These are phyloP conservation scores for Pyrenochaeta sp. DNA, from an alignment of 2,329 filamentous ascomycete genomes.

Conservation along the genomic window DNA sequence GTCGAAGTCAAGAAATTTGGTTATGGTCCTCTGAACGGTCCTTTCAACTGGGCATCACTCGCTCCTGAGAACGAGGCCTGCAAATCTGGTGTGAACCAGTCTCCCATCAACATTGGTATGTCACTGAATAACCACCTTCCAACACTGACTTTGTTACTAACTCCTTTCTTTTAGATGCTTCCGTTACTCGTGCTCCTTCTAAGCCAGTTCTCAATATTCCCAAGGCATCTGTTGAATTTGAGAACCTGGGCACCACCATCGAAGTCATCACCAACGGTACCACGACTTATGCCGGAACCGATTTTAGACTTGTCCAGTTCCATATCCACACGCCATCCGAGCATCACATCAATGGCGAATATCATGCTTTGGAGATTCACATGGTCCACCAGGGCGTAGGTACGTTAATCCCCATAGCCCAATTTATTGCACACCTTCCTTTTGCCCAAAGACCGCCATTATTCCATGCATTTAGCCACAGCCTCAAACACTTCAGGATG, in stretches of 20 bases:
- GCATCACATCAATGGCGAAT: slow-evolving; percentile 62
- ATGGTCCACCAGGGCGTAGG: slow-evolving; percentile 64
- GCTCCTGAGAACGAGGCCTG: slow-evolving; percentile 57
- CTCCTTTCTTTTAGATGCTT: slow-evolving; percentile 31
- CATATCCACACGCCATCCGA: slow-evolving; percentile 70
- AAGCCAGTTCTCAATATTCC: slow-evolving; percentile 52
- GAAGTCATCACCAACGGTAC: slow-evolving; percentile 64
- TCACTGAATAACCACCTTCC: background rate
- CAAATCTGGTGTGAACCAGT: slow-evolving; percentile 60
- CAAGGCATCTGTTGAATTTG: slow-evolving; percentile 57
- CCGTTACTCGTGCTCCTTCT: slow-evolving; percentile 39
- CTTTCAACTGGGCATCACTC: slow-evolving; percentile 63
- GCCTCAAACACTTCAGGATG: slow-evolving; percentile 1
- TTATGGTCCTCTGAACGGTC: slow-evolving; percentile 56
- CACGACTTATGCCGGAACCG: slow-evolving; percentile 50
- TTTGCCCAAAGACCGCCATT: background rate
- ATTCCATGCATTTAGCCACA: background rate
- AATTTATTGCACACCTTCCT: background rate
- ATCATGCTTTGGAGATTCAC: slow-evolving; percentile 61
- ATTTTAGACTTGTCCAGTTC: slow-evolving; percentile 62
- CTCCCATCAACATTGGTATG: slow-evolving; percentile 64
- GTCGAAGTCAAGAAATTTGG: slow-evolving; percentile 51
- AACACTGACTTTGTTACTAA: slow-evolving; percentile 12
- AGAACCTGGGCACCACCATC: slow-evolving; percentile 67
- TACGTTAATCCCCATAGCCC: slow-evolving; percentile 30